Evolutionary conservation across 2,329 filamentous ascomycete species (phyloP).

Genomic region (Monosporascus sp.): DNA sequence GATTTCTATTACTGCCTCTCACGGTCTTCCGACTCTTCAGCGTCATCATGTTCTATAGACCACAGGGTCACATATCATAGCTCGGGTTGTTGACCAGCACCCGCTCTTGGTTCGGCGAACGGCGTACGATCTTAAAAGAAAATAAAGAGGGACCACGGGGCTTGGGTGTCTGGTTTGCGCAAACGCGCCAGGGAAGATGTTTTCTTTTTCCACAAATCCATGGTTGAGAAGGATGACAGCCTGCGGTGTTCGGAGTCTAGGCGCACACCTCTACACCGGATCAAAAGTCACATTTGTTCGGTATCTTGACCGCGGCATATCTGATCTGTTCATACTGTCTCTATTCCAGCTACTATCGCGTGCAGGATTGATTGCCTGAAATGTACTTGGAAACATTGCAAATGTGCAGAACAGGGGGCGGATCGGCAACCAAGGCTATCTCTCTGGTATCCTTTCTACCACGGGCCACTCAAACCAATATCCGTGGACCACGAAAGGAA

Average conservation of each 20-base stretch:
- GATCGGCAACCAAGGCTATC: neutral
- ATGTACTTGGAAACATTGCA: neutral
- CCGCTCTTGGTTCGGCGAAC: constrained; percentile 34
- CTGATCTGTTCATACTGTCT: neutral
- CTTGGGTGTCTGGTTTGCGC: constrained; percentile 24
- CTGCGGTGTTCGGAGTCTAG: neutral
- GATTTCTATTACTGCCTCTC: neutral
- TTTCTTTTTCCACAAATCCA: constrained; percentile 2
- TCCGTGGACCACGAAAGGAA: neutral
- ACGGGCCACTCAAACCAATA: neutral
- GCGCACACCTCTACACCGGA: neutral
- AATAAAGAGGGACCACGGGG: constrained; percentile 27
- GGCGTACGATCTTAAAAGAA: constrained; percentile 35
- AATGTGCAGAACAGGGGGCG: neutral
- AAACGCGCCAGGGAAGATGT: constrained; percentile 6
- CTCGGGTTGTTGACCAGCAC: constrained; percentile 4
- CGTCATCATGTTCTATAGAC: constrained; percentile 14
- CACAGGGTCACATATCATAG: constrained; percentile 10
- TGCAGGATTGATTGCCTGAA: neutral
- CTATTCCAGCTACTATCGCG: neutral
- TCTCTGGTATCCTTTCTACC: neutral
- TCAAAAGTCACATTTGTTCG: neutral
- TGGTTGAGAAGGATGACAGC: neutral
- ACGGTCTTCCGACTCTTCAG: neutral
- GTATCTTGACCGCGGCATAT: neutral